Evolutionary conservation across 2,329 filamentous ascomycete species (phyloP).

Genomic region (Zymoseptoria pseudotritici): DNA sequence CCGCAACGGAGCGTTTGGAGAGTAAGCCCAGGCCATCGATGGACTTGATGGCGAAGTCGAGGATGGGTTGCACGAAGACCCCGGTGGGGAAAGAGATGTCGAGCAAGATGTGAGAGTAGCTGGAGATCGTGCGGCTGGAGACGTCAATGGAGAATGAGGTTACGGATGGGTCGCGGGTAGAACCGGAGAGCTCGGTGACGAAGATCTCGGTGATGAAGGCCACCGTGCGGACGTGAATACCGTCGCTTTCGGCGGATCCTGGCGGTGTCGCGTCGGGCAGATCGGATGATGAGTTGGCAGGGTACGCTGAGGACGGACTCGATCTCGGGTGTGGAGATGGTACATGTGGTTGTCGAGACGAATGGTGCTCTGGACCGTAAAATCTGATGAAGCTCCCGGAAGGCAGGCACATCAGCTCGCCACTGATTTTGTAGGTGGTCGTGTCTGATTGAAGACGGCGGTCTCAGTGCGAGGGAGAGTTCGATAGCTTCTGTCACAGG

Average conservation of each 20-base stretch:
- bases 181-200: slow-evolving; percentile 51
- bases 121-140: slow-evolving; percentile 54
- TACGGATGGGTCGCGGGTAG: slow-evolving; percentile 61
- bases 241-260: slow-evolving; percentile 44
- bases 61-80: slow-evolving; percentile 38
- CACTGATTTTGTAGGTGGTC: too few species aligned
- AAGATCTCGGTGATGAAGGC: slow-evolving; percentile 55
- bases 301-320: slow-evolving; percentile 64
- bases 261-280: slow-evolving; percentile 32
- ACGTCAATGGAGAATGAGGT: slow-evolving; percentile 69
- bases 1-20: slow-evolving; percentile 64
- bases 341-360: slow-evolving; percentile 20
- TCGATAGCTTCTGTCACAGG: too few species aligned
- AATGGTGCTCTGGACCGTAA: too few species aligned
- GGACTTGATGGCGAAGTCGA: slow-evolving; percentile 64
- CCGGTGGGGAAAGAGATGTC: slow-evolving; percentile 53
- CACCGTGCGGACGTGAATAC: slow-evolving; percentile 55
- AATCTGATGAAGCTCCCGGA: too few species aligned
- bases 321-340: slow-evolving; percentile 57
- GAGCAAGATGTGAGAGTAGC: slow-evolving; percentile 56
- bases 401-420: too few species aligned
- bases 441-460: too few species aligned
- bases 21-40: slow-evolving; percentile 65
- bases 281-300: slow-evolving; percentile 53
- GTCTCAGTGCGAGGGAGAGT: too few species aligned